These are phyloP conservation scores for Hirsutella rhossiliensis DNA, from an alignment of 2,329 filamentous ascomycete genomes.

Conservation along the genomic window DNA sequence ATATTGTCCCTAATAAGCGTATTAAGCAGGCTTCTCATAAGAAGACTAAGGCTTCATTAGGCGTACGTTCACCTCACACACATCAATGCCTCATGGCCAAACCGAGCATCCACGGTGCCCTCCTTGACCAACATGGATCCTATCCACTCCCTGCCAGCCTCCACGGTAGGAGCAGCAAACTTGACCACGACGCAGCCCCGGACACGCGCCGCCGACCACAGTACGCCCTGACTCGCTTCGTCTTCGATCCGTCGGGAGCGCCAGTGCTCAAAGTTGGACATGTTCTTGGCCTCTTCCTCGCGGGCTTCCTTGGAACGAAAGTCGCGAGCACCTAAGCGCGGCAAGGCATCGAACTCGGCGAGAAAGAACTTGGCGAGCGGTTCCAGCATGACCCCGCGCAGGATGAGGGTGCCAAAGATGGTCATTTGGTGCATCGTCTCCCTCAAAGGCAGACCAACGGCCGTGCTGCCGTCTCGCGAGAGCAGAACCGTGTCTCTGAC, in stretches of 20 bases:
- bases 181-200: slow-evolving; percentile 83
- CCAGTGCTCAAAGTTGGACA: slow-evolving; percentile 38
- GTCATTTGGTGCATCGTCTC: slow-evolving; percentile 63
- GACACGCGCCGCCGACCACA: slow-evolving; percentile 75
- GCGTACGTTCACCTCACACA: slow-evolving; percentile 39
- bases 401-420: slow-evolving; percentile 73
- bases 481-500: slow-evolving; percentile 79
- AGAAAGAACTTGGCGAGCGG: slow-evolving; percentile 63
- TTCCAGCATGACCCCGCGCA: slow-evolving; percentile 61
- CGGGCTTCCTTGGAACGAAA: slow-evolving; percentile 49
- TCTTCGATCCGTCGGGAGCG: slow-evolving; percentile 39
- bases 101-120: slow-evolving; percentile 55
- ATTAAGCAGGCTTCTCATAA: too few relatives aligned
- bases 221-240: slow-evolving; percentile 48
- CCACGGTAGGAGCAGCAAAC: slow-evolving; percentile 72
- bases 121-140: slow-evolving; percentile 62
- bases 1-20: too few relatives aligned
- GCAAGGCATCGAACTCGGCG: slow-evolving; percentile 62
- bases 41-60: too few relatives aligned
- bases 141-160: slow-evolving; percentile 72
- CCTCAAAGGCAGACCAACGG: slow-evolving; percentile 28
- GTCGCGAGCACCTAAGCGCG: slow-evolving; percentile 71
- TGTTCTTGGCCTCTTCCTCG: slow-evolving; percentile 19
- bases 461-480: slow-evolving; percentile 36
- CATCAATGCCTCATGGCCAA: slow-evolving; percentile 72